These are phyloP conservation scores for Avena atlantica DNA, from an alignment of 176 grass and related monocot genomes.

Conservation along the genomic window DNA sequence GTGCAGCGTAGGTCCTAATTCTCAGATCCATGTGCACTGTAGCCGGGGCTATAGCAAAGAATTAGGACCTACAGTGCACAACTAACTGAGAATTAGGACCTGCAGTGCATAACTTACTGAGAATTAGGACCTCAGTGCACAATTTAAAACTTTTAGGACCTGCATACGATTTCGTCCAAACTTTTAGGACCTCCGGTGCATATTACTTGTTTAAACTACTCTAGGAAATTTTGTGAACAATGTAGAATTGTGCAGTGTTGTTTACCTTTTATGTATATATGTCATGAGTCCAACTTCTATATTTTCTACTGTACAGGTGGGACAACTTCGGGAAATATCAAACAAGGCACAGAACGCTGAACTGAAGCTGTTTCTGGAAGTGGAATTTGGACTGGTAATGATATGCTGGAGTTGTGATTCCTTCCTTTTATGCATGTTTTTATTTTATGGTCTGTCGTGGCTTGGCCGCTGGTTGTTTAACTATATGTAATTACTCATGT, in stretches of 20 bases:
- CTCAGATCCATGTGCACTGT: no score
- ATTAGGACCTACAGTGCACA: no score
- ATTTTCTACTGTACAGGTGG: conserved; percentile 63
- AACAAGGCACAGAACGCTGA: conserved; percentile 94
- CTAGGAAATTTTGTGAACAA: conserved; percentile 19
- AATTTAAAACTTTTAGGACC: no score
- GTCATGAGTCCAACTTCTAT: conserved; percentile 19
- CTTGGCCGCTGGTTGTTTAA: conserved; percentile 27
- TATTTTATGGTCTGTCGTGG: conserved; percentile 31
- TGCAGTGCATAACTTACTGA: no score
- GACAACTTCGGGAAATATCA: conserved; percentile 87
- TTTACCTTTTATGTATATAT: conserved; percentile 25
- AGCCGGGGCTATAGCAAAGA: no score
- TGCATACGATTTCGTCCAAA: no score
- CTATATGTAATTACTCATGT: conserved; percentile 38
- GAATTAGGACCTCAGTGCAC: no score
- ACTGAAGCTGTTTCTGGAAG: conserved; percentile 89
- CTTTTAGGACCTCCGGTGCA: no score
- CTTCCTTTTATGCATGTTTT: conserved; percentile 20
- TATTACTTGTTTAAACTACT: background rate
- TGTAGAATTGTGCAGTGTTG: background rate
- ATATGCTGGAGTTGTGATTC: conserved; percentile 12
- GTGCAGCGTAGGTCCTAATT: no score
- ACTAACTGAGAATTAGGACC: no score
- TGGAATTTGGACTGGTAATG: conserved; percentile 80